These are phyloP conservation scores for Saitozyma sp. DNA, from an alignment of 768 basidiomycete species.

Conservation along the genomic window DNA sequence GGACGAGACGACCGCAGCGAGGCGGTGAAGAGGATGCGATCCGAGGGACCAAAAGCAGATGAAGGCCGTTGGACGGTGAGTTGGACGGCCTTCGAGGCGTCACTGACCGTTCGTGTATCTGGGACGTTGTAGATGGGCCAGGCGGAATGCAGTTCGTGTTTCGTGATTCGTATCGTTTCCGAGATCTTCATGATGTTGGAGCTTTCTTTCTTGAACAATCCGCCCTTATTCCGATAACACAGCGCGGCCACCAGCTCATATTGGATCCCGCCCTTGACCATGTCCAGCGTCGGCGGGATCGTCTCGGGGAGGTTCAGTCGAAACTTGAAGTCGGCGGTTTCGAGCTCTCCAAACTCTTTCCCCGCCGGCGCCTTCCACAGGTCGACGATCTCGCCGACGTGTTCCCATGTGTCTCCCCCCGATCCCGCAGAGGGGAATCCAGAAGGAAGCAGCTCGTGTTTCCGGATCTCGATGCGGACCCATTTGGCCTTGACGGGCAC, in stretches of 20 bases:
- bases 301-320: constrained; percentile 88
- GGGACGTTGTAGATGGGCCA: constrained; percentile 72
- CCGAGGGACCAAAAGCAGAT: constrained; percentile 83
- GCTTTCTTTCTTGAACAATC: constrained; percentile 79
- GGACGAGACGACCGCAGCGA: constrained; percentile 70
- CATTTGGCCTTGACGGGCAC: constrained; percentile 81
- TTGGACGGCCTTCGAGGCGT: constrained; percentile 67
- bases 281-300: constrained; percentile 77
- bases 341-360: constrained; percentile 69
- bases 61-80: constrained; percentile 73
- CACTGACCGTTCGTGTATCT: constrained; percentile 46
- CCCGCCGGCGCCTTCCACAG: constrained; percentile 69
- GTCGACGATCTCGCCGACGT: constrained; percentile 65
- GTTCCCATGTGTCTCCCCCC: constrained; percentile 34
- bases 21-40: constrained; percentile 71
- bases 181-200: constrained; percentile 67
- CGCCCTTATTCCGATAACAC: constrained; percentile 80
- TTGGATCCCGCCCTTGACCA: constrained; percentile 71
- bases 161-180: constrained; percentile 78
- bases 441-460: constrained; percentile 66
- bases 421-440: constrained; percentile 22
- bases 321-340: constrained; percentile 79
- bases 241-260: constrained; percentile 89
- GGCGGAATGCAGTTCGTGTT: constrained; percentile 87
- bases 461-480: constrained; percentile 86